Percentiles rank a stretch among this genome's conserved stretches.
Conservation (phyloP, 495 filamentous ascomycete genomes). For the Daldinia decipiens region DNA sequence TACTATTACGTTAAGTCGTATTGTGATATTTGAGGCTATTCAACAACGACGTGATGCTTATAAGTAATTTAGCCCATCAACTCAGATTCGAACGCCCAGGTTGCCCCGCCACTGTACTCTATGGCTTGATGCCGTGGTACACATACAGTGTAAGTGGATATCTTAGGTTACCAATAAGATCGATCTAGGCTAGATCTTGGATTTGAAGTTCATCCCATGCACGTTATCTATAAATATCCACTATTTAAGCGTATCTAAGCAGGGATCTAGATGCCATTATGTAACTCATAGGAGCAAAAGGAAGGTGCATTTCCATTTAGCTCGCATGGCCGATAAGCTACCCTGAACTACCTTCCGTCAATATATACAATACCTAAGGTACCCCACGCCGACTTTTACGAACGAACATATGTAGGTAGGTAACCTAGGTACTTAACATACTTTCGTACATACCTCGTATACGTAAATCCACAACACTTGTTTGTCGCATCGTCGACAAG, state of each 20-base stretch:
- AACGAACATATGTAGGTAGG: too few species aligned
- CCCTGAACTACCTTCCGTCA: background rate
- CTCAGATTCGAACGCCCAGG: background rate
- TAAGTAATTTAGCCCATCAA: background rate
- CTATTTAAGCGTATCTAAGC: conserved; percentile 4
- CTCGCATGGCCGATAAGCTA: conserved; percentile 27
- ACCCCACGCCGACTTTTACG: background rate
- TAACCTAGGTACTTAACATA: too few species aligned
- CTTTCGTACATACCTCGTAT: too few species aligned
- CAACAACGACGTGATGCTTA: background rate
- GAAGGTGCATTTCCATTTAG: conserved; percentile 6
- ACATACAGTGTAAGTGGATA: background rate
- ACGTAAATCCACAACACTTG: too few species aligned
- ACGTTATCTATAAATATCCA: conserved; percentile 25
- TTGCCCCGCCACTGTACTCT: background rate
- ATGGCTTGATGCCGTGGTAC: background rate
- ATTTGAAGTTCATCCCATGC: conserved; percentile 2
- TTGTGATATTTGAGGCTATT: background rate
- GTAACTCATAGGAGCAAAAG: conserved; percentile 5
- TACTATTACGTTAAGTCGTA: background rate
- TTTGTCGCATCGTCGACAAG: background rate
- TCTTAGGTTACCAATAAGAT: background rate
- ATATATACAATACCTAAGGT: too few species aligned
- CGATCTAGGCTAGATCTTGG: conserved; percentile 1
- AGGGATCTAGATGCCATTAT: conserved; percentile 1